Conservation (phyloP, 1,139 yeast genomes). For the Yamadazyma mexicana region DNA sequence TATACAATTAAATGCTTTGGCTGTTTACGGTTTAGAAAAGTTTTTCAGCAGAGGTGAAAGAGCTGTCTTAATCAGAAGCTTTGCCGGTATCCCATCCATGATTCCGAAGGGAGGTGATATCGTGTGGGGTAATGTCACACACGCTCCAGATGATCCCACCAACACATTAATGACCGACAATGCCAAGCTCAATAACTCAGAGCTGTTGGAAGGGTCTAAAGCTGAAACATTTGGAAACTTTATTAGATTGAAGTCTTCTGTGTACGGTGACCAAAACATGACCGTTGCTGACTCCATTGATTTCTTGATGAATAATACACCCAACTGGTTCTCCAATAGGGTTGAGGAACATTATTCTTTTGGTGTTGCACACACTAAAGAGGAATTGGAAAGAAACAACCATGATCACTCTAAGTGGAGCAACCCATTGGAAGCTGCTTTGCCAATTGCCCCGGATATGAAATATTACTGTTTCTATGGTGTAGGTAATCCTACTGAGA, state of each 20-base stretch:
- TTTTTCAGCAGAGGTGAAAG: slow-evolving; percentile 90
- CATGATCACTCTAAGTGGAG: slow-evolving; percentile 78
- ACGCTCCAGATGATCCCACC: slow-evolving; percentile 63
- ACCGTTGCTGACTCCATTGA: slow-evolving; percentile 71
- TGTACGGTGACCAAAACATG: slow-evolving; percentile 37
- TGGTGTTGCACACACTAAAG: slow-evolving; percentile 64
- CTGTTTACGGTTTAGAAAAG: slow-evolving; percentile 91
- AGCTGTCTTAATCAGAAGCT: slow-evolving; percentile 76
- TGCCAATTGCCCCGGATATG: slow-evolving; percentile 93
- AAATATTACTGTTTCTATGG: slow-evolving; percentile 90
- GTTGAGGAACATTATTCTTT: slow-evolving; percentile 71
- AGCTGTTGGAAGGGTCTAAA: slow-evolving; percentile 22
- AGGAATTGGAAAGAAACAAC: slow-evolving; percentile 64
- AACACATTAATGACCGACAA: slow-evolving; percentile 28
- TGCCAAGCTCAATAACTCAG: slow-evolving; percentile 19
- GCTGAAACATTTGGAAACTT: slow-evolving; percentile 70
- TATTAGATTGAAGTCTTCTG: slow-evolving; percentile 55
- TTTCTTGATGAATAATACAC: slow-evolving; percentile 61
- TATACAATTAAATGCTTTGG: slow-evolving; percentile 87
- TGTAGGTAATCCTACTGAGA: slow-evolving; percentile 91
- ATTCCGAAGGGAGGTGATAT: slow-evolving; percentile 90
- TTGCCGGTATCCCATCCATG: slow-evolving; percentile 96
- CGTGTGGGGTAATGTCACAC: slow-evolving; percentile 75
- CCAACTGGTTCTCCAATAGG: slow-evolving; percentile 72
- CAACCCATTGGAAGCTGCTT: slow-evolving; percentile 86